These are phyloP conservation scores for Pleurotus ostreatus DNA, from an alignment of 768 basidiomycete genomes.

Conservation along the genomic window DNA sequence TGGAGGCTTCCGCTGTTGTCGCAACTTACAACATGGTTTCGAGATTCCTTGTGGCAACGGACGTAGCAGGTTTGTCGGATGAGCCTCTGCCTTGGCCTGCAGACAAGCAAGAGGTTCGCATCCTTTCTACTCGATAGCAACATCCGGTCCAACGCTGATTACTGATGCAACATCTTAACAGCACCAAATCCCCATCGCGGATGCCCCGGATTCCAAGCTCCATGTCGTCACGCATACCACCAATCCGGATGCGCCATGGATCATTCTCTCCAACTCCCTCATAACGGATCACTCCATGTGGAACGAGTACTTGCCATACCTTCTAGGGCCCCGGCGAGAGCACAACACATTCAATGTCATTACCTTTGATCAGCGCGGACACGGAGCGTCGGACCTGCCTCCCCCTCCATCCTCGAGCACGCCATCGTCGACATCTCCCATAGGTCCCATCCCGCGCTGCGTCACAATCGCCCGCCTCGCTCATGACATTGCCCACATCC, in stretches of 20 bases:
- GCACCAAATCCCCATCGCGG: constrained; percentile 36
- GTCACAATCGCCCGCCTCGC: constrained; percentile 43
- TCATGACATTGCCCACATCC: constrained; percentile 36
- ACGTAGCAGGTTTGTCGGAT: constrained; percentile 52
- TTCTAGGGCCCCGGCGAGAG: constrained; percentile 24
- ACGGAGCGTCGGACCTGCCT: constrained; percentile 40
- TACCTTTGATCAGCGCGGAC: constrained; percentile 49
- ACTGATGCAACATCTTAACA: constrained; percentile 12
- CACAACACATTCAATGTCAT: constrained; percentile 39
- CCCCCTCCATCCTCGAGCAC: constrained; percentile 6
- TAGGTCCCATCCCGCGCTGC: constrained; percentile 10
- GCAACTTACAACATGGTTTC: constrained; percentile 69
- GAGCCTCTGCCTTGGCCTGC: constrained; percentile 46
- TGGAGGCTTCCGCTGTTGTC: constrained; percentile 50
- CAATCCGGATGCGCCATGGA: constrained; percentile 40
- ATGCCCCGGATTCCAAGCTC: constrained; percentile 29
- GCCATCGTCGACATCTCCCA: constrained; percentile 29
- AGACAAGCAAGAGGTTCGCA: constrained; percentile 37
- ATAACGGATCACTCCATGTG: constrained; percentile 47
- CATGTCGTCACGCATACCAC: constrained; percentile 38
- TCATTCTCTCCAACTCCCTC: constrained; percentile 48
- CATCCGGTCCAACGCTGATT: background rate
- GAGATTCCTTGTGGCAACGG: constrained; percentile 56
- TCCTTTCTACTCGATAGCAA: background rate
- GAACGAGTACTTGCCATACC: constrained; percentile 36